A percentile compares a stretch with the other conserved stretches of the same genome.
These are phyloP conservation scores for Leccinum variicolor DNA, from an alignment of 768 basidiomycete species.

Conservation along the genomic window DNA sequence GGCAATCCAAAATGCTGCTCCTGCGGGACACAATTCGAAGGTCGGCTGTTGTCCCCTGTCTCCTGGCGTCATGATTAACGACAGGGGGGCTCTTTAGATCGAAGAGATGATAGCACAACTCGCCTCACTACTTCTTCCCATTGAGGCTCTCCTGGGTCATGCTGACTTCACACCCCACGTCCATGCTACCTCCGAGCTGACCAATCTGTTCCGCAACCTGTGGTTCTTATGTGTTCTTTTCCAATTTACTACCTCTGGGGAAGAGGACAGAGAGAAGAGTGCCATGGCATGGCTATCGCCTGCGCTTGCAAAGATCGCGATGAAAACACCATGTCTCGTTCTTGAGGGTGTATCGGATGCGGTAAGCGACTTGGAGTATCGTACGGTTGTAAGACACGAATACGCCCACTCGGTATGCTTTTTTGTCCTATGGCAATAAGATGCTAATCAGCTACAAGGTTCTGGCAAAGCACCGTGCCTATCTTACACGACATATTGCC, in stretches of 20 bases:
- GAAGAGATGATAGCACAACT: constrained; percentile 87
- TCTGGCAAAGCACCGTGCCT: constrained; percentile 60
- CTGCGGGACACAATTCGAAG: constrained; percentile 63
- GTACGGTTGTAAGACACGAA: constrained; percentile 84
- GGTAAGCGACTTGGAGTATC: constrained; percentile 88
- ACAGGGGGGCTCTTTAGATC: constrained; percentile 38
- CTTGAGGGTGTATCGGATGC: constrained; percentile 80
- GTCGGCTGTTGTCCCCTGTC: constrained; percentile 33
- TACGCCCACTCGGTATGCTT: constrained; percentile 67
- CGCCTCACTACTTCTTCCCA: constrained; percentile 83
- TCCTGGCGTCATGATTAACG: constrained; percentile 4
- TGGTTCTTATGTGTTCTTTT: constrained; percentile 94
- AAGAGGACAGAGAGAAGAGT: constrained; percentile 45
- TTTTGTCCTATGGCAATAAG: not conserved
- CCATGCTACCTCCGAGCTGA: constrained; percentile 54
- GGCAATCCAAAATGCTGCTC: constrained; percentile 79
- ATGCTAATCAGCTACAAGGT: constrained; percentile 44
- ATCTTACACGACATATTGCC: constrained; percentile 64
- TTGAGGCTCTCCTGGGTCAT: constrained; percentile 82
- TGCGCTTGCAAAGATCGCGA: constrained; percentile 74
- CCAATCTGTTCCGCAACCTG: constrained; percentile 82
- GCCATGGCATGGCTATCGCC: constrained; percentile 79
- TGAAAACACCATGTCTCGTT: constrained; percentile 83
- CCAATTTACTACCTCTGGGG: constrained; percentile 55
- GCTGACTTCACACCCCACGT: constrained; percentile 60